Evolutionary conservation across 345 rosid species (phyloP), one percentile per base, ranked within the genome.

Genomic region (Adansonia digitata): DNA sequence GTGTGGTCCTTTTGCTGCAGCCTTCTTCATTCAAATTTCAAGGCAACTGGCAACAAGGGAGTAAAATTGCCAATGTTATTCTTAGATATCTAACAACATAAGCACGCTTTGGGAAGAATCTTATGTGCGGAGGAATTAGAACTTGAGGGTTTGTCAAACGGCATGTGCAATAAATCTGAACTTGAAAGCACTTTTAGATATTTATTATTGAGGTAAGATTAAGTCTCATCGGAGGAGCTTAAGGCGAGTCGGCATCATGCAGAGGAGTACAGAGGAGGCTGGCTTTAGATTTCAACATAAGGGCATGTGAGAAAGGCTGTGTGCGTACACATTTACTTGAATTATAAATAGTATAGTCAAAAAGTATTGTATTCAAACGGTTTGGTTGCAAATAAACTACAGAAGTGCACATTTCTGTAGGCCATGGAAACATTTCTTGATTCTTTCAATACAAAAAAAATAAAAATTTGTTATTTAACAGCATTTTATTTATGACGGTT

Each of bases 21-120:
- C 65, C 65, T 29, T n/a, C n/a, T 60, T 60, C 65, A 60, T 60
- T 31, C 40, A 60, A 60, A 60, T n/a, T n/a, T n/a, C n/a, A n/a
- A n/a, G n/a, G 39, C 39, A 14, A 60, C 65, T 60, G 20, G 37
- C 39, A 29, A 29, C 9, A 27, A 29, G 0, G 3, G n/a, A 59
- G 29, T 14, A 59, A 59, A 27, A 29, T 14, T 59, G 39, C n/a
- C 37, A 59, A 14, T 29, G 64, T 14, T 9, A 27, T 59, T 14
- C 17, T 12, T 24, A 56, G 13, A n/a, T n/a, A n/a, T n/a, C n/a
- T n/a, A n/a, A n/a, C n/a, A n/a, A n/a, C n/a, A 27, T 2, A 14
- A 59, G 37, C 37, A 59, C 5, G 37, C n/a, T 13, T 59, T 59
- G 39, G 62, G 39, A 56, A 1, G 64, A 29, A 12, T 1, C 39